Evolutionary conservation across 768 basidiomycete genomes (phyloP), one percentile per base, ranked within the genome.

Genomic region (Agaricus sinodeliciosus): DNA sequence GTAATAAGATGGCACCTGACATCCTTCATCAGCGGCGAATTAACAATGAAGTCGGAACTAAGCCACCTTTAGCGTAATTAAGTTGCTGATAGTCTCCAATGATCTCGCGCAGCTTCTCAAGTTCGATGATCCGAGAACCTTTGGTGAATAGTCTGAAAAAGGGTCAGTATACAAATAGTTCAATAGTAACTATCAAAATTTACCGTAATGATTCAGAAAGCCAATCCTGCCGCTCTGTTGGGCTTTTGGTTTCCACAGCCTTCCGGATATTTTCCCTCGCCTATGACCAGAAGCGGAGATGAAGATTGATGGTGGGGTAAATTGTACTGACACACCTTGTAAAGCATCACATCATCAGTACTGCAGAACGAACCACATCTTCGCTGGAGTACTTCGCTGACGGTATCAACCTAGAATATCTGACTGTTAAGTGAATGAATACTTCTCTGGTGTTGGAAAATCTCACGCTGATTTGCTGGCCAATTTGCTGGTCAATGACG

Each of bases 301-400:
- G 36, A 35, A 15, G 39, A 13, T 19, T 16, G 13, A 19, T 44
- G 16, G 16, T n/a, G 11, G 48, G 51, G 37, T 49, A 41, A 51
- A 34, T 22, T 2, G 52, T 31, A 28, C 54, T 37, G 41, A 56
- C 70, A 52, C 60, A 84, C 93, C 76, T 99, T 99, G 74, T 98
- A 97, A 26, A 96, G 69, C 79, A 96, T 90, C 41, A 99, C 96
- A 69, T 99, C 96, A 63, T 97, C 96, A 2, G 94, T 87, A 59
- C 94, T 94, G 68, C 94, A 97, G 78, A 98, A 98, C 12, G 94
- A 91, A 2, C 95, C 94, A 59, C 96, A 99, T 65, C 93, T 79
- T 61, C 90, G 85, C 63, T 98, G 95, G 36, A 99, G 70, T 40
- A 94, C 84, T 61, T 97, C 94, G 64, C 92, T 95, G 66, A 99